These are phyloP conservation scores for Kwoniella bestiolae DNA, from an alignment of 768 basidiomycete species.

Conservation along the genomic window DNA sequence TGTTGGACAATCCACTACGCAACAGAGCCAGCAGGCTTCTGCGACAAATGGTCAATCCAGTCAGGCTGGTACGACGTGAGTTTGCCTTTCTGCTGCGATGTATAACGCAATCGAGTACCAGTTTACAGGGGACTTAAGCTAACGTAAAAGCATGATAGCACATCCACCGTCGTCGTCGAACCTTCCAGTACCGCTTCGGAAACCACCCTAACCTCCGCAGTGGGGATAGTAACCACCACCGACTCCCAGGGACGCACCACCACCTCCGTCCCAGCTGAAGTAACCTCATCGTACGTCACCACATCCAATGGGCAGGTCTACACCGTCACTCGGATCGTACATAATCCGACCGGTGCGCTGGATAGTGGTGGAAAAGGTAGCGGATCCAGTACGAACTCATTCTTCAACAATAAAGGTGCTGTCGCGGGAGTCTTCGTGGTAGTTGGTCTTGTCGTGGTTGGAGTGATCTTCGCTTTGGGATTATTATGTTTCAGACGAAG, in stretches of 20 bases:
- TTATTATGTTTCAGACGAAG: conserved; percentile 58
- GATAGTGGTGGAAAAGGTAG: conserved; percentile 37
- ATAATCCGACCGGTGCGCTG: conserved; percentile 54
- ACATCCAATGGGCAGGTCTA: conserved; percentile 50
- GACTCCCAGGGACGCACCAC: conserved; percentile 38
- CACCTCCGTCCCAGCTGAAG: conserved; percentile 45
- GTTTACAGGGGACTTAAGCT: too few relatives aligned
- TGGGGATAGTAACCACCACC: conserved; percentile 49
- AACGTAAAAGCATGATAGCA: conserved; percentile 24
- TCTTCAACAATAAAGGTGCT: conserved; percentile 76
- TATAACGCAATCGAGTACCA: too few relatives aligned
- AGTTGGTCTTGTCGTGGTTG: conserved; percentile 67
- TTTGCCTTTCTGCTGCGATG: neutral
- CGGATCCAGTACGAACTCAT: conserved; percentile 55
- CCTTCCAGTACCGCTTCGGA: conserved; percentile 25
- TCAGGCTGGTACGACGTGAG: conserved; percentile 19
- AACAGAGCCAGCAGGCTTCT: conserved; percentile 10
- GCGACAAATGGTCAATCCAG: conserved; percentile 2
- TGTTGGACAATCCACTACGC: conserved; percentile 25
- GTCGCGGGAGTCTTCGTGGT: conserved; percentile 76
- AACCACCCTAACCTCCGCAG: conserved; percentile 42
- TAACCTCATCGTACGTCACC: conserved; percentile 48
- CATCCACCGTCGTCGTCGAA: conserved; percentile 36
- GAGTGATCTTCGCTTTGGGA: conserved; percentile 60
- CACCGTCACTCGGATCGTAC: conserved; percentile 56